Percentiles rank a stretch among this genome's conserved stretches.
phyloP scores from a whole-genome alignment of 257 asterid genomes.

The Scutellaria galericulata region DNA sequence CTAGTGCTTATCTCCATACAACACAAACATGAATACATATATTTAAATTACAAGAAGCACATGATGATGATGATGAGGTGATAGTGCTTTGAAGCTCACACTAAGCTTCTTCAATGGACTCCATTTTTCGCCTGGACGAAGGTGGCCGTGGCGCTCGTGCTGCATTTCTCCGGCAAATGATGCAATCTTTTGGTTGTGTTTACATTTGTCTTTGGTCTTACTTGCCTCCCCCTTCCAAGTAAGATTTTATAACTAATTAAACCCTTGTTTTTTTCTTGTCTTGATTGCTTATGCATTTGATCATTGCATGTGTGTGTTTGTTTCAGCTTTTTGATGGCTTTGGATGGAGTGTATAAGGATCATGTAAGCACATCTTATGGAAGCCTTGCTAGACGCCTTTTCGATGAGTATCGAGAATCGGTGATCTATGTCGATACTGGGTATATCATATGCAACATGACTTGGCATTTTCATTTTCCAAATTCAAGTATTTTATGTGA shows the following conservation, averaged over 20 bases:
- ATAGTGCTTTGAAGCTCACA: no score
- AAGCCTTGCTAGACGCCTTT: slow-evolving; percentile 51
- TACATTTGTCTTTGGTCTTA: slow-evolving; percentile 79
- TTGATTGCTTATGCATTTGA: no score
- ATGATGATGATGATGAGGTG: neutral
- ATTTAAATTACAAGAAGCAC: neutral
- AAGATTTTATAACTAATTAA: neutral
- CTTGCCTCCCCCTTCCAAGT: slow-evolving; percentile 62
- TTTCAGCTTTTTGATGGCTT: slow-evolving; percentile 53
- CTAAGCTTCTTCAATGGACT: slow-evolving; percentile 48
- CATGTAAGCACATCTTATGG: slow-evolving; percentile 26
- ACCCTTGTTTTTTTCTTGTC: neutral
- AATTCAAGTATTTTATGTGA: no score
- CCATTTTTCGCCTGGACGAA: slow-evolving; percentile 58
- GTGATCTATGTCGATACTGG: slow-evolving; percentile 37
- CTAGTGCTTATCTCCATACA: neutral
- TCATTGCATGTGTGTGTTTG: no score
- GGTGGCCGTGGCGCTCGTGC: slow-evolving; percentile 57
- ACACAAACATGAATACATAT: neutral
- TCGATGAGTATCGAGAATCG: slow-evolving; percentile 52
- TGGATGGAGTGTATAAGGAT: slow-evolving; percentile 58
- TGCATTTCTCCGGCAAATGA: slow-evolving; percentile 51
- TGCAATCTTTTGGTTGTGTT: slow-evolving; percentile 55
- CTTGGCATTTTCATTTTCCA: no score
- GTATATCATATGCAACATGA: slow-evolving; percentile 23